phyloP scores from a whole-genome alignment of 2,329 filamentous ascomycete genomes.

The Colletotrichum agaves region DNA sequence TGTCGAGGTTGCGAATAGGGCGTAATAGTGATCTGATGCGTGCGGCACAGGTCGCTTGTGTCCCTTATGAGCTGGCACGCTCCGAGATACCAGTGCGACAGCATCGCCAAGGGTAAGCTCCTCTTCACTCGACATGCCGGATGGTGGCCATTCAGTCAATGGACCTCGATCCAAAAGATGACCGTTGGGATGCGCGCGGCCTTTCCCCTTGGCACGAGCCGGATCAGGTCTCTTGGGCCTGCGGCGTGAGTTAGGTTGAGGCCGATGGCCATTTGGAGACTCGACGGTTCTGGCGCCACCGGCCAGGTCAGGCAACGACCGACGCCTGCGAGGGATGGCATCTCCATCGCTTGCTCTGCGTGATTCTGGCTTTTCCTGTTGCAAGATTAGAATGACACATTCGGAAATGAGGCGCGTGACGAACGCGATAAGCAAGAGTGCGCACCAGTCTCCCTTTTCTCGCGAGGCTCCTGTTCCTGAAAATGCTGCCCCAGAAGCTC shows the following conservation, averaged over 20 bases:
- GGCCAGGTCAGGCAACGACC: slow-evolving; percentile 28
- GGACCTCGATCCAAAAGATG: slow-evolving; percentile 46
- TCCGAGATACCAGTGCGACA: slow-evolving; percentile 67
- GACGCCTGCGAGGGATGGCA: slow-evolving; percentile 42
- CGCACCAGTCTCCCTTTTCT: slow-evolving; percentile 50
- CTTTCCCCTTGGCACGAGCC: slow-evolving; percentile 52
- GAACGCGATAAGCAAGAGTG: slow-evolving; percentile 33
- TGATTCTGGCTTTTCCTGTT: slow-evolving; percentile 46
- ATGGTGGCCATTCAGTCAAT: slow-evolving; percentile 67
- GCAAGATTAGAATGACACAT: slow-evolving; percentile 2
- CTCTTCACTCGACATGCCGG: slow-evolving; percentile 58
- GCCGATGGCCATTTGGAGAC: slow-evolving; percentile 22
- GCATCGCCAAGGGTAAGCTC: slow-evolving; percentile 65
- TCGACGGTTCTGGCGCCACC: slow-evolving; percentile 24
- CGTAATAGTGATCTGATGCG: slow-evolving; percentile 64
- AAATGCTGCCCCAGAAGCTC: slow-evolving; percentile 59
- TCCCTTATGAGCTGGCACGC: slow-evolving; percentile 67
- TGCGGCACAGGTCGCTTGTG: slow-evolving; percentile 65
- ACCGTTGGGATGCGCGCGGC: slow-evolving; percentile 47
- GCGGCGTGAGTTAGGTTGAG: slow-evolving; percentile 47
- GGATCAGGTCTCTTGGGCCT: slow-evolving; percentile 54
- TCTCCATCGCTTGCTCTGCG: slow-evolving; percentile 50
- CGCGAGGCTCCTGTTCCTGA: slow-evolving; percentile 59
- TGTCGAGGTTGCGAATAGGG: slow-evolving; percentile 63
- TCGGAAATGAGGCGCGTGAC: slow-evolving; percentile 11